These are phyloP conservation scores for Scheffersomyces lignosus DNA, from an alignment of 805 yeast species.

Conservation along the genomic window DNA sequence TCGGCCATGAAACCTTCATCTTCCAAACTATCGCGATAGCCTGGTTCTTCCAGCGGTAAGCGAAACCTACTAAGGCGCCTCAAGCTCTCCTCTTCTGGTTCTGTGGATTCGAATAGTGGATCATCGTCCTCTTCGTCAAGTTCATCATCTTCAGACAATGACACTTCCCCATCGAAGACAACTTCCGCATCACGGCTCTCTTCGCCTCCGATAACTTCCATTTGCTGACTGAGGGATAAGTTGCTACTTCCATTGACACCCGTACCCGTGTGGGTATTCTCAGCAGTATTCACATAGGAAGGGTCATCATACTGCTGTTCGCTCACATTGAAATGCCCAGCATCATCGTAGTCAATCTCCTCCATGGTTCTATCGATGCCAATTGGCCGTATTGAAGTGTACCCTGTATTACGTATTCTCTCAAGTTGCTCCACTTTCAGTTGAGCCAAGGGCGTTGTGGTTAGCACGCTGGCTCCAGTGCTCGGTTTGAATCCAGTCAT, in stretches of 20 bases:
- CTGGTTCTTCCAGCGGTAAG: background rate
- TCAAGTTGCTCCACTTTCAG: constrained; percentile 22
- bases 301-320: constrained; percentile 16
- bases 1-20: constrained; percentile 50
- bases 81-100: constrained; percentile 3
- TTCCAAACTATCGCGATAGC: constrained; percentile 9
- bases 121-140: constrained; percentile 27
- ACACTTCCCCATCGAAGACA: constrained; percentile 27
- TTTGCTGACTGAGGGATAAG: background rate
- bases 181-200: constrained; percentile 49
- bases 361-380: constrained; percentile 42
- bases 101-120: constrained; percentile 1
- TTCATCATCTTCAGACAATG: constrained; percentile 9
- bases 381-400: constrained; percentile 34
- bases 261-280: constrained; percentile 17
- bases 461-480: constrained; percentile 12
- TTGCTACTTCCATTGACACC: constrained; percentile 11
- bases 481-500: constrained; percentile 10
- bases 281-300: constrained; percentile 20
- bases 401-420: constrained; percentile 34
- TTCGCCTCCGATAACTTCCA: constrained; percentile 7
- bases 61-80: background rate
- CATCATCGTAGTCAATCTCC: constrained; percentile 30
- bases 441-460: constrained; percentile 18
- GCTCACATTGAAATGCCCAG: constrained; percentile 9